A percentile compares a stretch with the other conserved stretches of the same genome.
These are phyloP conservation scores for Ophiostoma triangulosporum DNA, from an alignment of 2,329 filamentous ascomycete species.

Conservation along the genomic window DNA sequence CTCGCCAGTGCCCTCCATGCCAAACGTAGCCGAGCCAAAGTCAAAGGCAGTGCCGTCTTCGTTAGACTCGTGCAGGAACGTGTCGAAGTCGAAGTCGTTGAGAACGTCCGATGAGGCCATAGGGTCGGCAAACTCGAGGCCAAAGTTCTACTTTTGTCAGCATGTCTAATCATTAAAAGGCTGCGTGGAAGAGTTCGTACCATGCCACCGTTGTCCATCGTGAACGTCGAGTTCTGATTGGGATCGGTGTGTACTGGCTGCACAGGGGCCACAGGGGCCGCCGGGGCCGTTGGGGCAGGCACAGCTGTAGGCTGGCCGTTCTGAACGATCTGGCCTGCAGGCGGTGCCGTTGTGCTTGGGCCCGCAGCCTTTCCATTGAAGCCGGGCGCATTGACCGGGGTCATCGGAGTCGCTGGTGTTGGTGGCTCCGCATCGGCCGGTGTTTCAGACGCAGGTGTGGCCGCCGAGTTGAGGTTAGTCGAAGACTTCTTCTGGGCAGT, in stretches of 20 bases:
- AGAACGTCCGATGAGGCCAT: conserved; percentile 42
- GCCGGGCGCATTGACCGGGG: conserved; percentile 37
- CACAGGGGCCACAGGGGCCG: conserved; percentile 30
- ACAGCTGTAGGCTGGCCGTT: conserved; percentile 33
- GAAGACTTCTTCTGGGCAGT: conserved; percentile 50
- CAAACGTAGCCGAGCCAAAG: conserved; percentile 37
- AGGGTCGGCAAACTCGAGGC: conserved; percentile 43
- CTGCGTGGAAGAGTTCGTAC: conserved; percentile 28
- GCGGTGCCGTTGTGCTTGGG: conserved; percentile 23
- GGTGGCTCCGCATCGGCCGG: conserved; percentile 43
- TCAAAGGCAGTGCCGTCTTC: conserved; percentile 37
- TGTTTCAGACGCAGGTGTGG: conserved; percentile 44
- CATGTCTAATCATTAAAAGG: not conserved
- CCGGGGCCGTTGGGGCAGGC: conserved; percentile 28
- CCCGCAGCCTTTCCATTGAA: conserved; percentile 30
- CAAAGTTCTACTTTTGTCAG: conserved; percentile 24
- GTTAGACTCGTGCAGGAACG: conserved; percentile 48
- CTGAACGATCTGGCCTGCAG: conserved; percentile 20
- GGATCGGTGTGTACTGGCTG: conserved; percentile 34
- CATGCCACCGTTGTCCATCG: conserved; percentile 31
- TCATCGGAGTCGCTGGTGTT: conserved; percentile 51
- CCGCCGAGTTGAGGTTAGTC: conserved; percentile 35
- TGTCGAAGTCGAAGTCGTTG: conserved; percentile 56
- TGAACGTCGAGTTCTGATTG: conserved; percentile 28
- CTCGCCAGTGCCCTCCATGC: conserved; percentile 40